Percentiles rank a stretch among this genome's conserved stretches.
These are phyloP conservation scores for Dactylellina drechsleri DNA, from an alignment of 2,329 filamentous ascomycete genomes.

Conservation along the genomic window DNA sequence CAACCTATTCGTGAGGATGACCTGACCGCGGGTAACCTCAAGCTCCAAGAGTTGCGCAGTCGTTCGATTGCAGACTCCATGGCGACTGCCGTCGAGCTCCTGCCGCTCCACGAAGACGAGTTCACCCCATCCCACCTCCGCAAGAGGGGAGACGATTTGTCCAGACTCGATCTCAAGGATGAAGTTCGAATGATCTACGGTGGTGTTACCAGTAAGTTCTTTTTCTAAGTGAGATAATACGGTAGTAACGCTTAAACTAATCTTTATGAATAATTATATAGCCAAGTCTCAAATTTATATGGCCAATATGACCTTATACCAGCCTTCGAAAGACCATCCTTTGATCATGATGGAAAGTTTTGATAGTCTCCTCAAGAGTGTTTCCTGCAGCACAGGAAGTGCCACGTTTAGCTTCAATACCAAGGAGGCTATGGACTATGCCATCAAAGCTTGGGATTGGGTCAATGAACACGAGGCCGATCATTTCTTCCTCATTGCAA, in stretches of 20 bases:
- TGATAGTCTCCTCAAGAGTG: constrained; percentile 58
- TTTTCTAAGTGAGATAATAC: too few relatives aligned
- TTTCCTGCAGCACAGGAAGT: constrained; percentile 57
- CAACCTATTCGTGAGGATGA: constrained; percentile 38
- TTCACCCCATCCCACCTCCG: constrained; percentile 32
- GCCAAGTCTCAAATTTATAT: constrained; percentile 57
- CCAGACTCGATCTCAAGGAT: constrained; percentile 56
- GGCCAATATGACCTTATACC: constrained; percentile 60
- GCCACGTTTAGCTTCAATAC: constrained; percentile 60
- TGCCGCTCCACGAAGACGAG: constrained; percentile 47
- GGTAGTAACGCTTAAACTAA: too few relatives aligned
- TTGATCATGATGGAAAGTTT: constrained; percentile 61
- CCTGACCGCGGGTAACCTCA: constrained; percentile 9
- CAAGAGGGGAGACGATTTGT: constrained; percentile 52
- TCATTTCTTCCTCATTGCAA: constrained; percentile 60
- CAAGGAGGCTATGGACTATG: constrained; percentile 59
- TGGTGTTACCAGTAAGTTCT: constrained; percentile 56
- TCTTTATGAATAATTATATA: constrained; percentile 8
- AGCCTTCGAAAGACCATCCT: constrained; percentile 57
- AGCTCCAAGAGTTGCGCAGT: constrained; percentile 28
- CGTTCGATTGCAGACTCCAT: constrained; percentile 37
- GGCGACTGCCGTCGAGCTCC: constrained; percentile 34
- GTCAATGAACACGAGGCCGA: constrained; percentile 59
- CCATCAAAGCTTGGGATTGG: constrained; percentile 59
- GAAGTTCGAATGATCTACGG: constrained; percentile 59